Base-by-base conservation (phyloP, 140 eudicot genomes). In the Flaveria floridana region DNA sequence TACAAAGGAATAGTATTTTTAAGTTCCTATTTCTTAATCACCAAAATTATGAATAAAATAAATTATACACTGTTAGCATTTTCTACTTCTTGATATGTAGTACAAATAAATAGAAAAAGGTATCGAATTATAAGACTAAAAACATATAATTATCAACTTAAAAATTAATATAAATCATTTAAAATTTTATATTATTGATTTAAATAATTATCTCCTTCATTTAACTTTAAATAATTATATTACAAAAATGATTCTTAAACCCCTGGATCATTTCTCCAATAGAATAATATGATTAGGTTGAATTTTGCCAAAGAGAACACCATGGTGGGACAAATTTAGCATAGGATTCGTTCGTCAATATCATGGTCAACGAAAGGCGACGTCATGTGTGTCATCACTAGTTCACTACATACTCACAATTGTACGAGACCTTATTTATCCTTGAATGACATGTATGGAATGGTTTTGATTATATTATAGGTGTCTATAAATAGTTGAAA, bases 341-440 rank as follows among this genome's bases (percentile, higher is more conserved):
- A 69, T 69, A 47, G 74, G 74, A 69, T 69, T 69, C 59, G 48
- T 21, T 47, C 8, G 58, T 23, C 46, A 48, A n/a, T 25, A 48
- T 44, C 41, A 46, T 2, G 61, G 74, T 69, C 61, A 69, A 47
- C 74, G 48, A 47, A 30, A 23, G 13, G 55, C 48, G 46, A 23
- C 42, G 62, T 25, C 74, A 48, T 48, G 18, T 12, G 5, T 48
- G 55, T 48, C 55, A 4, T 48, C 55, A 48, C 23, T 21, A 21
- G 23, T 21, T 21, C 23, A 21, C 18, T 48, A 12, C 55, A 13
- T 48, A 34, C 41, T 10, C 50, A 44, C 50, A 8, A 44, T 16
- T 9, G 53, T 47, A 13, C 6, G n/a, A 13, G 53, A 3, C 50
- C 50, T 2, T 47, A 3, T 12, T 47, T 47, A 3, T 42, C 11